Evolutionary conservation across 495 filamentous ascomycete genomes (phyloP).

Genomic region (Staphylotrichum tortipilum): DNA sequence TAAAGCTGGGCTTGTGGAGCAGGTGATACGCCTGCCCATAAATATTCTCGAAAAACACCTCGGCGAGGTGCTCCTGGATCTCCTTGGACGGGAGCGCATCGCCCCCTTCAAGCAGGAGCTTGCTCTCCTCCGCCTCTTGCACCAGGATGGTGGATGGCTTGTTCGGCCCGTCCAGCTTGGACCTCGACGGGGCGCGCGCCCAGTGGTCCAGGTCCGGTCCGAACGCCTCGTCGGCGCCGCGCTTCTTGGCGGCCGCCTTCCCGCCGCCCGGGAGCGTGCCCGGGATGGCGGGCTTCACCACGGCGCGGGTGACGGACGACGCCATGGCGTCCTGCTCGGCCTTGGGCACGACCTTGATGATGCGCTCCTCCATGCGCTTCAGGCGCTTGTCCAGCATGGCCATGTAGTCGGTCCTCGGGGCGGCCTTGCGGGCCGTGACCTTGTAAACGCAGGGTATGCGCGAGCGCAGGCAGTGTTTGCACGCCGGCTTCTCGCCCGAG

Average conservation of each 20-base stretch:
- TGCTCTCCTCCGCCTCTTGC: conserved; percentile 61
- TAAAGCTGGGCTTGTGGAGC: conserved; percentile 95
- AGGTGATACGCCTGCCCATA: conserved; percentile 94
- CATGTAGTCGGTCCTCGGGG: conserved; percentile 98
- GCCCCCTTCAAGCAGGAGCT: conserved; percentile 67
- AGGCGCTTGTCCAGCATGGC: conserved; percentile 93
- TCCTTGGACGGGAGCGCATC: conserved; percentile 81
- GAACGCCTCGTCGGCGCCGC: conserved; percentile 83
- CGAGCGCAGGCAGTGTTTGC: conserved; percentile 90
- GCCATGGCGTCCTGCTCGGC: conserved; percentile 53
- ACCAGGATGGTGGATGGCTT: conserved; percentile 53
- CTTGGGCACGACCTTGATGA: conserved; percentile 92
- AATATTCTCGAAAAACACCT: conserved; percentile 91
- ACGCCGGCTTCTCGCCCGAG: conserved; percentile 94
- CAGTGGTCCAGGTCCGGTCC: conserved; percentile 73
- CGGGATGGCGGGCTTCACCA: conserved; percentile 71
- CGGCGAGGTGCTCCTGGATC: conserved; percentile 86
- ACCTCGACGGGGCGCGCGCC: conserved; percentile 50
- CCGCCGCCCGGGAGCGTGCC: conserved; percentile 43
- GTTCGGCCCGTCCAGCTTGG: conserved; percentile 35
- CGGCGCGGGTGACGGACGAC: conserved; percentile 56
- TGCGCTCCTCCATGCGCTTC: conserved; percentile 93
- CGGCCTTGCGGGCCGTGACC: conserved; percentile 86
- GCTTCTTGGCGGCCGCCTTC: conserved; percentile 59
- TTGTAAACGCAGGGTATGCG: conserved; percentile 99